phyloP scores from a whole-genome alignment of 2,329 filamentous ascomycete species.

The Daldinia sp. region DNA sequence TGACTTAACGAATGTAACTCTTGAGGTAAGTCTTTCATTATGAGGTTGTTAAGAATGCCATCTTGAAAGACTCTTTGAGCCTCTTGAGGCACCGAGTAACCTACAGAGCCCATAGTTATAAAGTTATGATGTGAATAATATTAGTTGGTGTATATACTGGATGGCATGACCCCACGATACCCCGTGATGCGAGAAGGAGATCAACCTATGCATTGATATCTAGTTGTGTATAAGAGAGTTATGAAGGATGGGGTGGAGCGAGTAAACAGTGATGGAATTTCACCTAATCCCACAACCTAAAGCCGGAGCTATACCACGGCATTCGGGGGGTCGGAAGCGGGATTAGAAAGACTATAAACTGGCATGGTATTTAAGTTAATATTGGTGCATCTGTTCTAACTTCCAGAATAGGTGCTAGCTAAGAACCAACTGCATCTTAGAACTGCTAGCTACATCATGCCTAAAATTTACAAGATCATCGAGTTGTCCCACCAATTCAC shows the following conservation, averaged over 20 bases:
- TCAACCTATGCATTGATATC: background rate
- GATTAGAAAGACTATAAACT: background rate
- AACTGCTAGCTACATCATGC: background rate
- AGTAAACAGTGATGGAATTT: background rate
- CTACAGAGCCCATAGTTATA: background rate
- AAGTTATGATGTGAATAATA: background rate
- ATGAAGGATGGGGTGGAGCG: background rate
- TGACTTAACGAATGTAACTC: constrained; percentile 40
- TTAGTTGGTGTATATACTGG: background rate
- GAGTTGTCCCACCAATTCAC: background rate
- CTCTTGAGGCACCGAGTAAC: constrained; percentile 48
- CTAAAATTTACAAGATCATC: background rate
- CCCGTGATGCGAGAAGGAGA: background rate
- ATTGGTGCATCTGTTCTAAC: background rate
- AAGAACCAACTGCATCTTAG: background rate
- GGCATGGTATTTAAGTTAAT: too few species aligned
- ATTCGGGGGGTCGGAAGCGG: constrained; percentile 1
- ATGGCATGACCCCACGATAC: too few species aligned
- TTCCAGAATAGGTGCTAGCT: background rate
- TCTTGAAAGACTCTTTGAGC: constrained; percentile 51
- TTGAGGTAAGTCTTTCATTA: constrained; percentile 55
- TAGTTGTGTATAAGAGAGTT: background rate
- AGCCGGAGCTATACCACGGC: background rate
- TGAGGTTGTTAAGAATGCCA: constrained; percentile 59
- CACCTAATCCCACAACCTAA: background rate